Evolutionary conservation across 2,329 filamentous ascomycete genomes (phyloP).

Genomic region (Pseudomassariella vexata): DNA sequence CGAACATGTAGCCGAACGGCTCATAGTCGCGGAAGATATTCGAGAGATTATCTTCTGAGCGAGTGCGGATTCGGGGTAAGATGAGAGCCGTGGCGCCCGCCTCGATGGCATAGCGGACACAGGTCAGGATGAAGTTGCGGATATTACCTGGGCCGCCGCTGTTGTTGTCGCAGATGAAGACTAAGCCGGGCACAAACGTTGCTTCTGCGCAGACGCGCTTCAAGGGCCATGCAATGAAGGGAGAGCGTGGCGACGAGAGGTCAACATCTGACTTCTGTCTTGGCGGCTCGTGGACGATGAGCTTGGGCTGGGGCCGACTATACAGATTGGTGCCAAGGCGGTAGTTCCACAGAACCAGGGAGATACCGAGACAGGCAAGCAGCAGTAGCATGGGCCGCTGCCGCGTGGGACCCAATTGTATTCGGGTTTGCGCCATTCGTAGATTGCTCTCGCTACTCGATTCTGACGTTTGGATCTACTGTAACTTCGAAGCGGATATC

Average conservation of each 20-base stretch:
- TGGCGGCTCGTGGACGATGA: constrained; percentile 1
- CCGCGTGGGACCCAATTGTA: no score
- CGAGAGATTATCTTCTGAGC: constrained; percentile 28
- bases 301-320: no score
- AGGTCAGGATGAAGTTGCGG: constrained; percentile 43
- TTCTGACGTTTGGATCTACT: no score
- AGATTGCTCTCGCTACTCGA: no score
- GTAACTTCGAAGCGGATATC: no score
- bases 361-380: no score
- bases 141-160: constrained; percentile 45
- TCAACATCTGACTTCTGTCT: no score
- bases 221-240: constrained; percentile 38
- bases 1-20: constrained; percentile 38
- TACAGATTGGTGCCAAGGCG: no score
- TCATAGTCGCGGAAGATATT: constrained; percentile 28
- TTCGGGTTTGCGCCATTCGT: no score
- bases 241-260: constrained; percentile 29
- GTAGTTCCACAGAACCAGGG: no score
- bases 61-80: constrained; percentile 34
- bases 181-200: constrained; percentile 29
- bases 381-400: no score
- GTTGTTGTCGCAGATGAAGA: constrained; percentile 44
- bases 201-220: constrained; percentile 35
- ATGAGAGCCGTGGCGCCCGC: constrained; percentile 37
- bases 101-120: constrained; percentile 41